Base-by-base conservation (phyloP, 805 yeast genomes). In the Lachancea nothofagi region DNA sequence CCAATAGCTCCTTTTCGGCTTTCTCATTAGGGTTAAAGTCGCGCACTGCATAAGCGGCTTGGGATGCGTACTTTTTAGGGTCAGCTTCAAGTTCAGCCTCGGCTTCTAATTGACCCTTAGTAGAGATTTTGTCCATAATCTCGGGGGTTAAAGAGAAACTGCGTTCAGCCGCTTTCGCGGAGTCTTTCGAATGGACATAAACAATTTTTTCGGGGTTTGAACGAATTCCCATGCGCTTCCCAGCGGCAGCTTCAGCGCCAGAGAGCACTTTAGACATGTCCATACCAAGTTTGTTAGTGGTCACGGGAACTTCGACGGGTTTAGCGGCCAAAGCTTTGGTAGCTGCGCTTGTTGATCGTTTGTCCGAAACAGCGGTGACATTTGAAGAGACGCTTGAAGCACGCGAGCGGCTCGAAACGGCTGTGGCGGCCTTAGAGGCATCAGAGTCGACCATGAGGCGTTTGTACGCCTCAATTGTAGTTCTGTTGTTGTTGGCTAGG, bases 71-170 rank as follows among this genome's bases (percentile, higher is more conserved):
- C 36, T 57, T 49, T 6, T 59, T 44, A 14, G 57, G 49, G 29
- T 57, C 55, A 2, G 87, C 86, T 36, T 86, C 86, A 18, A 73
- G 71, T 28, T 81, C 83, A 12, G 85, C 85, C 38, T 77, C 85
- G 6, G 80, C 69, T 13, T 79, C 72, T 10, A 72, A 58, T 25
- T 62, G 64, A 40, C 9, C 26, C 34, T 45, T 45, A 15, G 44
- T 37, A 18, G 43, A 45, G 24, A 50, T 43, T 15, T 38, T 49
- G 36, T 42, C 38, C 47, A 56, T 45, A 13, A 51, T 46, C 12
- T 51, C 53, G 23, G 48, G 41, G 20, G 51, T 45, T 19, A 55
- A 29, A 4, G 46, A 40, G 26, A 55, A 51, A 31, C 53, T 48
- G 17, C 43, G 38, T 9, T 44, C 49, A 14, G 51, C 53, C 9